phyloP scores from a whole-genome alignment of 2,329 filamentous ascomycete genomes.

The Trichoderma semiorbis region DNA sequence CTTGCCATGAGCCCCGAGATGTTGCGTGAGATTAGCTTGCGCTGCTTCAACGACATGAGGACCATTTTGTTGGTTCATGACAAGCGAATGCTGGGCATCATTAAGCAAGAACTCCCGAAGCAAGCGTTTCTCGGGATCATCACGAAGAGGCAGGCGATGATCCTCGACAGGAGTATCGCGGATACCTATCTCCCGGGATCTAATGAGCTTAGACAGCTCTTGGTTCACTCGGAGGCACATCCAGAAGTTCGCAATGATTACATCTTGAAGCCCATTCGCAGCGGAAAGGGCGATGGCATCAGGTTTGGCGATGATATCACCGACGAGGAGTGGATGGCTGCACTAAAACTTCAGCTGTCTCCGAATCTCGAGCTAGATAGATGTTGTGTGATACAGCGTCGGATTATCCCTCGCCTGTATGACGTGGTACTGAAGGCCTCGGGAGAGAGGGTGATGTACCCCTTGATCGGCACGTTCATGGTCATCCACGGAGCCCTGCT shows the following conservation, averaged over 20 bases:
- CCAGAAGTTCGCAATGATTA: conserved; percentile 27
- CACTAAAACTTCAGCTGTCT: conserved; percentile 22
- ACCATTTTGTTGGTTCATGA: conserved; percentile 41
- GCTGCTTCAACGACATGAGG: conserved; percentile 41
- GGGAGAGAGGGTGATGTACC: conserved; percentile 25
- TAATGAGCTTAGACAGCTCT: conserved; percentile 24
- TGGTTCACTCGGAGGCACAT: conserved; percentile 7
- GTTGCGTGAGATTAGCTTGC: conserved; percentile 34
- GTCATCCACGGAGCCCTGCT: conserved; percentile 28
- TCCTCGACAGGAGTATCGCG: conserved; percentile 29
- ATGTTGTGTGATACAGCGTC: conserved; percentile 31
- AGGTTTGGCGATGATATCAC: conserved; percentile 37
- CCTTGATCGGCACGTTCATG: conserved; percentile 36
- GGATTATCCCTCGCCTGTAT: conserved; percentile 31
- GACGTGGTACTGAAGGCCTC: conserved; percentile 30
- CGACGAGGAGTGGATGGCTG: conserved; percentile 28
- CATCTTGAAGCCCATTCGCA: conserved; percentile 38
- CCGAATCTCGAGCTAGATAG: conserved; percentile 9
- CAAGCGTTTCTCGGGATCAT: conserved; percentile 29
- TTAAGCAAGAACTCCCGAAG: conserved; percentile 33
- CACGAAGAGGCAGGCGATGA: conserved; percentile 26
- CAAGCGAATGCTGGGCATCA: conserved; percentile 41
- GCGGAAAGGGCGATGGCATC: conserved; percentile 40
- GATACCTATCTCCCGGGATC: conserved; percentile 36
- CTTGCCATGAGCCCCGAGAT: conserved; percentile 30